Conservation (phyloP, 1,139 yeast species). For the Saccharomycopsis hybrid region DNA sequence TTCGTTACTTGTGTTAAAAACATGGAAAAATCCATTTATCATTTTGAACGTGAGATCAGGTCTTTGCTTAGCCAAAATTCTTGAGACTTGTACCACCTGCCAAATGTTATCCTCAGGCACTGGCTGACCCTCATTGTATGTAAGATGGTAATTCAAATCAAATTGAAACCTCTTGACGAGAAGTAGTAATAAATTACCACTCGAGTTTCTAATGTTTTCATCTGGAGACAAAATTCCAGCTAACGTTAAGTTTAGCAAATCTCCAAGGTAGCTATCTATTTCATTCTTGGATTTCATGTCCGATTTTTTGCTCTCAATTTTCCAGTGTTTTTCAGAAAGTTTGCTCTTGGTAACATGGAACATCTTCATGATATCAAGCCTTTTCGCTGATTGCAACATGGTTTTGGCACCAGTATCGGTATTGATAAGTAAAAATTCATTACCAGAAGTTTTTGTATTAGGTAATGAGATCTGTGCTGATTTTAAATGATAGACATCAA, state of each 20-base stretch:
- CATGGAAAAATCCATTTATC: conserved; percentile 52
- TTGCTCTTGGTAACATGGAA: conserved; percentile 48
- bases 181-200: conserved; percentile 56
- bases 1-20: conserved; percentile 35
- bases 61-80: conserved; percentile 44
- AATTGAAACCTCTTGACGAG: neutral
- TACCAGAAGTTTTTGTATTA: conserved; percentile 40
- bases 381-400: conserved; percentile 52
- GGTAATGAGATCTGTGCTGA: conserved; percentile 44
- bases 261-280: conserved; percentile 7
- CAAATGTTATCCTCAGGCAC: conserved; percentile 67
- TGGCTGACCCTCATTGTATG: conserved; percentile 37
- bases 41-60: conserved; percentile 61
- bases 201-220: conserved; percentile 53
- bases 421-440: conserved; percentile 51
- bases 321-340: neutral
- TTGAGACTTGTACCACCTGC: conserved; percentile 55
- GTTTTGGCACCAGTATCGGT: conserved; percentile 39
- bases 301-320: neutral
- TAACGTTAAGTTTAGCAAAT: conserved; percentile 30
- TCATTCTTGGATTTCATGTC: neutral
- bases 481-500: conserved; percentile 39
- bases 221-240: conserved; percentile 59
- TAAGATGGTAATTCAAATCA: neutral
- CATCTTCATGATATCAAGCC: conserved; percentile 62